phyloP scores from a whole-genome alignment of 164 flowering plant species.

The Nelumbo lutea region DNA sequence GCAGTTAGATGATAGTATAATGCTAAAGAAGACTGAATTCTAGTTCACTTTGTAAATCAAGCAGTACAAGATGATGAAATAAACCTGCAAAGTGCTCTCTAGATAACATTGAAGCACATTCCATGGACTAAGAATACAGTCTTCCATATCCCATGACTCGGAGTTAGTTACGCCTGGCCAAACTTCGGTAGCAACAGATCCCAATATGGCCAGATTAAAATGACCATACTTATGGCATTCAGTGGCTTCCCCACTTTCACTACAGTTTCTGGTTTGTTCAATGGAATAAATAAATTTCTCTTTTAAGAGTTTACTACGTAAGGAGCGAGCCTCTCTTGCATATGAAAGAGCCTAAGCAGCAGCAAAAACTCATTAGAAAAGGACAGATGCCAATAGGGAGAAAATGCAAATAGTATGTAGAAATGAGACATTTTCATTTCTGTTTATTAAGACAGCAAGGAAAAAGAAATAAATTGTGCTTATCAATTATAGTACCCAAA shows the following conservation, averaged over 20 bases:
- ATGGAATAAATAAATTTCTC: conserved; percentile 47
- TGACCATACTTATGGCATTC: conserved; percentile 22
- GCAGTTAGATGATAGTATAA: not conserved
- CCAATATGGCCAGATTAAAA: conserved; percentile 31
- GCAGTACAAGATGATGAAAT: not conserved
- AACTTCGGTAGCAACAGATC: conserved; percentile 36
- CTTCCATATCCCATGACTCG: conserved; percentile 29
- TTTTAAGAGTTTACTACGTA: conserved; percentile 59
- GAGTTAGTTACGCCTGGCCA: conserved; percentile 32
- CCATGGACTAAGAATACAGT: conserved; percentile 69
- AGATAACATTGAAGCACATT: conserved; percentile 76
- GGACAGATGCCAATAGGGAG: not conserved
- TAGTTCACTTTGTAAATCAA: not conserved
- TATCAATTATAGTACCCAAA: too few species aligned
- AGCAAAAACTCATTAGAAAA: conserved; percentile 5
- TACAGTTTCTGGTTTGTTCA: conserved; percentile 30
- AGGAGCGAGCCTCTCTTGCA: conserved; percentile 69
- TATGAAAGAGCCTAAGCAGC: conserved; percentile 62
- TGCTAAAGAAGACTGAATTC: not conserved
- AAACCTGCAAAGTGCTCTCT: conserved; percentile 89
- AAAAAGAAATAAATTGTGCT: not conserved
- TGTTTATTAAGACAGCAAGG: not conserved
- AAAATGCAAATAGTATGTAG: not conserved
- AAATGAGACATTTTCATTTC: not conserved
- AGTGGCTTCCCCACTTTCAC: conserved; percentile 21